Percentiles rank a stretch among this genome's conserved stretches.
phyloP scores from a whole-genome alignment of 805 yeast genomes.

The Lipomyces mesembrius region DNA sequence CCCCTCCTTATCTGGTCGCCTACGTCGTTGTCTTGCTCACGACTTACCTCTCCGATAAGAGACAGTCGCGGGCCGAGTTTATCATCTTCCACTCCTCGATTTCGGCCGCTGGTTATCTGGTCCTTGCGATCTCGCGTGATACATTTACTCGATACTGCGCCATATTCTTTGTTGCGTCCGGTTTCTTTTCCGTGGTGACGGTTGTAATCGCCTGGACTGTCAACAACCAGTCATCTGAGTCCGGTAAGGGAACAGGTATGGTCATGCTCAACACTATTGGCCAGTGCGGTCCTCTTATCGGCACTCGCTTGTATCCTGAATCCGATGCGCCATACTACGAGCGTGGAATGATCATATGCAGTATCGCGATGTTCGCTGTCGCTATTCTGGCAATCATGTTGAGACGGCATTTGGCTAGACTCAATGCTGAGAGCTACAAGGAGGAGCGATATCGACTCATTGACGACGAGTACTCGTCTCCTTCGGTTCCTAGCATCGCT shows the following conservation, averaged over 20 bases:
- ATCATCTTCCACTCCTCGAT: conserved; percentile 33
- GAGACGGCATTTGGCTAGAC: conserved; percentile 33
- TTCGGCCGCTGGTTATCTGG: conserved; percentile 38
- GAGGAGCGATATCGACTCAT: conserved; percentile 25
- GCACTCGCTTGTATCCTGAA: conserved; percentile 41
- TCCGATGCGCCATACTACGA: conserved; percentile 38
- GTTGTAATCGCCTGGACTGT: conserved; percentile 41
- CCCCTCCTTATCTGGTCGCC: conserved; percentile 63
- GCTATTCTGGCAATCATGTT: conserved; percentile 35
- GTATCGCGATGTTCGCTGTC: conserved; percentile 26
- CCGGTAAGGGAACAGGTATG: conserved; percentile 43
- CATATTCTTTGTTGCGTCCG: conserved; percentile 40
- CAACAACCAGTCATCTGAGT: conserved; percentile 43
- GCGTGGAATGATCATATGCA: conserved; percentile 35
- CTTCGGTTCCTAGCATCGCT: conserved; percentile 13
- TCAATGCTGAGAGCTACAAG: conserved; percentile 25
- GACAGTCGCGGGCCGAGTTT: conserved; percentile 40
- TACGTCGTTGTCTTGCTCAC: conserved; percentile 55
- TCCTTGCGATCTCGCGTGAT: conserved; percentile 39
- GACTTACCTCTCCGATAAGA: conserved; percentile 48
- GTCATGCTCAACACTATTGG: conserved; percentile 42
- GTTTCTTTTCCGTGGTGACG: conserved; percentile 42
- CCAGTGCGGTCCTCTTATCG: conserved; percentile 44
- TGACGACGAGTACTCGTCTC: conserved; percentile 16
- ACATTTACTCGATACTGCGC: conserved; percentile 43